These are phyloP conservation scores for Penicillium sp. DNA, from an alignment of 2,329 filamentous ascomycete genomes.

Conservation along the genomic window DNA sequence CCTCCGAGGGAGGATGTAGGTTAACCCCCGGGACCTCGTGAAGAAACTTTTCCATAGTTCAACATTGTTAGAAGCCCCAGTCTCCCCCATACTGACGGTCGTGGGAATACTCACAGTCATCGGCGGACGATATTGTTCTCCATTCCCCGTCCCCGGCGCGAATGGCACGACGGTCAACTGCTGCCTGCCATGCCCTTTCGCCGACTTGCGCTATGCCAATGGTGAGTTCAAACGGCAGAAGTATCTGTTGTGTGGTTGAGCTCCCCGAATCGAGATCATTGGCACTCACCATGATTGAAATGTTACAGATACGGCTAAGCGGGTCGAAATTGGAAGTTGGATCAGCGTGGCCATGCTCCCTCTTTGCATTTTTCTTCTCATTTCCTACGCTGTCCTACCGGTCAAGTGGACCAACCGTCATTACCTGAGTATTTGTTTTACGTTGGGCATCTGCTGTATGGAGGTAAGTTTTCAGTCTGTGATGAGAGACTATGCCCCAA, in stretches of 20 bases:
- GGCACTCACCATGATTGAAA: conserved; percentile 8
- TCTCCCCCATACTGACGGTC: too few relatives aligned
- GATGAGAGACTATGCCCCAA: too few relatives aligned
- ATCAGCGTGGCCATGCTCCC: conserved; percentile 69
- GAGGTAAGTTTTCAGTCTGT: conserved; percentile 49
- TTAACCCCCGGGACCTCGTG: too few relatives aligned
- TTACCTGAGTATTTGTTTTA: conserved; percentile 85
- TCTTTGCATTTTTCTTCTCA: conserved; percentile 66
- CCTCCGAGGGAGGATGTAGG: conserved; percentile 61
- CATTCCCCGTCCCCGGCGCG: conserved; percentile 25
- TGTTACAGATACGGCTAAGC: conserved; percentile 43
- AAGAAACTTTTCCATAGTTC: too few relatives aligned
- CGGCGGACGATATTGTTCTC: conserved; percentile 56
- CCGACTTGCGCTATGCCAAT: conserved; percentile 65
- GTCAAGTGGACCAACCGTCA: conserved; percentile 86
- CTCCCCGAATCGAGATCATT: background rate
- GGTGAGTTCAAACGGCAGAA: conserved; percentile 31
- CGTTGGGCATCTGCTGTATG: conserved; percentile 68
- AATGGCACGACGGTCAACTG: conserved; percentile 48
- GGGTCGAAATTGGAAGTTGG: conserved; percentile 70
- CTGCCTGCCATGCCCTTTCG: conserved; percentile 84
- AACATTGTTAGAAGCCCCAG: too few relatives aligned
- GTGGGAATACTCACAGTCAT: conserved; percentile 42
- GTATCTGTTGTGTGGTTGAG: too few relatives aligned
- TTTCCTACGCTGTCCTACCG: conserved; percentile 74